Percentiles rank a stretch among this genome's conserved stretches.
phyloP scores from a whole-genome alignment of 768 basidiomycete genomes.

The Leccinum aurantiacum region DNA sequence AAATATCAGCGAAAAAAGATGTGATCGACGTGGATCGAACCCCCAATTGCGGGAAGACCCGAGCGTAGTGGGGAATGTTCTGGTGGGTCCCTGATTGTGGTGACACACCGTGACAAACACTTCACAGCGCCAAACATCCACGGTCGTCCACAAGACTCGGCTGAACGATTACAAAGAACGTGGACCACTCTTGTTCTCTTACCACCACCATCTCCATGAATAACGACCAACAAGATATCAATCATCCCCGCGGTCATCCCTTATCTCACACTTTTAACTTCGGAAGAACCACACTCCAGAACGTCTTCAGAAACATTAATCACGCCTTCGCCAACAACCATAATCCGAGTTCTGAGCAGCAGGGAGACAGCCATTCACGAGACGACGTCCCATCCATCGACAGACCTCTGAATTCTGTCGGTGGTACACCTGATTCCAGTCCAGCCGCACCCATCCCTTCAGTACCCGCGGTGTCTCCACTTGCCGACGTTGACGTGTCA shows the following conservation, averaged over 20 bases:
- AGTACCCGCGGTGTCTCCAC: slow-evolving; percentile 2
- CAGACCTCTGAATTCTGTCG: slow-evolving; percentile 2
- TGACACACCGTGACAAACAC: slow-evolving; percentile 14
- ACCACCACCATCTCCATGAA: slow-evolving; percentile 27
- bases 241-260: slow-evolving; percentile 5
- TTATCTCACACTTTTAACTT: slow-evolving; percentile 23
- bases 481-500: slow-evolving; percentile 10
- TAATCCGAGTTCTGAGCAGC: slow-evolving; percentile 3
- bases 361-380: background rate
- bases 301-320: slow-evolving; percentile 33
- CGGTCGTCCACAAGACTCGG: background rate
- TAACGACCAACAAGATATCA: slow-evolving; percentile 15
- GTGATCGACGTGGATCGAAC: slow-evolving; percentile 17
- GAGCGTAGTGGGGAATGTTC: slow-evolving; percentile 27
- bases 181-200: slow-evolving; percentile 12
- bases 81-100: slow-evolving; percentile 29
- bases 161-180: slow-evolving; percentile 10
- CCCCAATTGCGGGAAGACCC: background rate
- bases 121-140: background rate
- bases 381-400: slow-evolving; percentile 6
- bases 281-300: slow-evolving; percentile 29
- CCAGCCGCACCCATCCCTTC: background rate
- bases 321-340: slow-evolving; percentile 27
- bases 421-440: slow-evolving; percentile 2
- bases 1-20: background rate